Conservation (phyloP, 169 alveolate genomes). For the Plasmodium billcollinsi region DNA sequence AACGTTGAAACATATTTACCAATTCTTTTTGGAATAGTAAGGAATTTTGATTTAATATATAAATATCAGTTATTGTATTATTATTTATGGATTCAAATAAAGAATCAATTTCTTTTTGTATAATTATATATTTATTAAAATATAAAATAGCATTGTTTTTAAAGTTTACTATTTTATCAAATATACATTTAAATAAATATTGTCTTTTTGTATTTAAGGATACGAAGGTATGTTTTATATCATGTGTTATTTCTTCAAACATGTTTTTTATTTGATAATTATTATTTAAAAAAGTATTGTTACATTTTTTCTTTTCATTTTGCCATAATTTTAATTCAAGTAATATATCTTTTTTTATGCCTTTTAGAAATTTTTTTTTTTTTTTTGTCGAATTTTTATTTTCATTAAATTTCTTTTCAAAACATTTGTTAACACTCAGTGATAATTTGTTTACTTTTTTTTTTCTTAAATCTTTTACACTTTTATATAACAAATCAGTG, state of each 20-base stretch:
- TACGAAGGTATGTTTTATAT: constrained; percentile 29
- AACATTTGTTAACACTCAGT: constrained; percentile 20
- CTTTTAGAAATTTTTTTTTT: constrained; percentile 31
- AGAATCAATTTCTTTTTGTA: constrained; percentile 45
- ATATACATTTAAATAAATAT: constrained; percentile 17
- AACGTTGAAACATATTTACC: constrained; percentile 34
- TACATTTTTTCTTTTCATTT: constrained; percentile 19
- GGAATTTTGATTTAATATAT: constrained; percentile 33
- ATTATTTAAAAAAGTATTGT: constrained; percentile 17
- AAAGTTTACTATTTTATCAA: constrained; percentile 25
- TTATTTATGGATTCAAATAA: constrained; percentile 30
- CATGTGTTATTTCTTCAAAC: constrained; percentile 28
- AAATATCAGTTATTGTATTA: constrained; percentile 38
- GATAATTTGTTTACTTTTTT: constrained; percentile 11
- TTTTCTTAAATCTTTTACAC: constrained; percentile 22
- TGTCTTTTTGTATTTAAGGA: constrained; percentile 39
- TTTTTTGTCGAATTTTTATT: constrained; percentile 8
- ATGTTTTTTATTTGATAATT: constrained; percentile 5
- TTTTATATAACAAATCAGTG: constrained; percentile 10
- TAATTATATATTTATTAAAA: constrained; percentile 28
- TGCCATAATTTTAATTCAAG: constrained; percentile 18
- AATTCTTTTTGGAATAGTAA: constrained; percentile 36
- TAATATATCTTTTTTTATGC: constrained; percentile 22
- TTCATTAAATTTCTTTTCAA: constrained; percentile 34
- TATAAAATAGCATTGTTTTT: constrained; percentile 18